Conservation (phyloP, 1,284 basidiomycete genomes). For the Mycosarcoma mackinlayi region DNA sequence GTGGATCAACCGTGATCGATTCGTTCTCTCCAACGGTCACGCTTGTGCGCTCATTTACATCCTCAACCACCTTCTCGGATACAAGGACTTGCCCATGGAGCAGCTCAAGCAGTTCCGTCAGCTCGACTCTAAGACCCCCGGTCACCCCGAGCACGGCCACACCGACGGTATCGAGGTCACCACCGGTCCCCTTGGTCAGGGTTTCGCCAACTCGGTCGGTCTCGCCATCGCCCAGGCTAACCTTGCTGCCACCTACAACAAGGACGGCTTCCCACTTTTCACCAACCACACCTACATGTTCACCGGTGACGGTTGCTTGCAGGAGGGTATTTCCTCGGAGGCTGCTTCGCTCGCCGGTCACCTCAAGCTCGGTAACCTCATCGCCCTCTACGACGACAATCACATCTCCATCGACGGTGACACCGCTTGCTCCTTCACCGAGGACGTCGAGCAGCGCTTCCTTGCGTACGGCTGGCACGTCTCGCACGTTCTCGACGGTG, state of each 20-base stretch:
- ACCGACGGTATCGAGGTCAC: slow-evolving; percentile 91
- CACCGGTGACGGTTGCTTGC: slow-evolving; percentile 92
- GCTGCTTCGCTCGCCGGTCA: slow-evolving; percentile 91
- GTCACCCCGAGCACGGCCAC: slow-evolving; percentile 88
- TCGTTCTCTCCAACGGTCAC: slow-evolving; percentile 77
- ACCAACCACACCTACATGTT: slow-evolving; percentile 91
- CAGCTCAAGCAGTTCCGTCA: slow-evolving; percentile 79
- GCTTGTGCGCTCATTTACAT: slow-evolving; percentile 76
- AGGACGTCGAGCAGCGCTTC: slow-evolving; percentile 89
- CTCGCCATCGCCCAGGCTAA: slow-evolving; percentile 92
- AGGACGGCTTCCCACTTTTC: slow-evolving; percentile 82
- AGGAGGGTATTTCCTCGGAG: slow-evolving; percentile 93
- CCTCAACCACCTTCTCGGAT: slow-evolving; percentile 83
- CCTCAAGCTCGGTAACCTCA: slow-evolving; percentile 89
- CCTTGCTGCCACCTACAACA: slow-evolving; percentile 88
- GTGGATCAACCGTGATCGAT: slow-evolving; percentile 74
- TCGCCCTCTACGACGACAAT: slow-evolving; percentile 72
- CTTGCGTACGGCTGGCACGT: slow-evolving; percentile 93
- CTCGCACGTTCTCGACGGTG: slow-evolving; percentile 82
- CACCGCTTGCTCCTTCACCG: slow-evolving; percentile 91
- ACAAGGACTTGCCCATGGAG: slow-evolving; percentile 79
- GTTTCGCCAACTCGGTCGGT: slow-evolving; percentile 88
- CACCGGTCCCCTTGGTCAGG: slow-evolving; percentile 92
- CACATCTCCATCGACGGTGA: slow-evolving; percentile 96
- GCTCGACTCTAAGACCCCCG: slow-evolving; percentile 77